A percentile compares a stretch with the other conserved stretches of the same genome.
Evolutionary conservation across 768 basidiomycete species (phyloP).

Genomic region (Lactifluus subvellereus): DNA sequence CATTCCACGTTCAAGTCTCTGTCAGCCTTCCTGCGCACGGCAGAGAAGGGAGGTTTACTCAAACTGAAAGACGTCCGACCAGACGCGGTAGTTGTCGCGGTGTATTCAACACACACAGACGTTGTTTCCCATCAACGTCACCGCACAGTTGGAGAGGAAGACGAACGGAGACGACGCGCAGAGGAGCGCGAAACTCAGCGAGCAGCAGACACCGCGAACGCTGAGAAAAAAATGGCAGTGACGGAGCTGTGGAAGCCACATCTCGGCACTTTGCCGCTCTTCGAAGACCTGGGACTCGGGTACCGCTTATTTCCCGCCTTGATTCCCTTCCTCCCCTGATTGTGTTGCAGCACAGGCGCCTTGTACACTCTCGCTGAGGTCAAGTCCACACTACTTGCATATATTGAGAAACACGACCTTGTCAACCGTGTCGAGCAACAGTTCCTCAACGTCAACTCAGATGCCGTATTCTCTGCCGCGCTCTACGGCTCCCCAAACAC

Average conservation of each 20-base stretch:
- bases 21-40: slow-evolving; percentile 68
- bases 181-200: slow-evolving; percentile 47
- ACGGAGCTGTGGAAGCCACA: slow-evolving; percentile 76
- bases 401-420: slow-evolving; percentile 55
- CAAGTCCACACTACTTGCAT: slow-evolving; percentile 51
- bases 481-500: slow-evolving; percentile 31
- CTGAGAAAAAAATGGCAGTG: slow-evolving; percentile 45
- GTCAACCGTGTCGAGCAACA: slow-evolving; percentile 61
- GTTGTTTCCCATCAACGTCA: slow-evolving; percentile 48
- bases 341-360: slow-evolving; percentile 38
- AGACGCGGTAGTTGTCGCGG: slow-evolving; percentile 33
- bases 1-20: slow-evolving; percentile 77
- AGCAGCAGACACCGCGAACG: slow-evolving; percentile 47
- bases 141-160: slow-evolving; percentile 60
- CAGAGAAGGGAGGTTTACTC: slow-evolving; percentile 69
- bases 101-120: slow-evolving; percentile 51
- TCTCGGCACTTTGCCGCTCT: slow-evolving; percentile 48
- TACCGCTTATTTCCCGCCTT: slow-evolving; percentile 32
- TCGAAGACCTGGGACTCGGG: slow-evolving; percentile 60
- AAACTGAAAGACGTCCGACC: slow-evolving; percentile 57
- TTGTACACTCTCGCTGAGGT: slow-evolving; percentile 56
- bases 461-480: slow-evolving; percentile 29
- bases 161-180: slow-evolving; percentile 55
- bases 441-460: slow-evolving; percentile 61
- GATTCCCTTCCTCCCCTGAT: slow-evolving; percentile 3